These are phyloP conservation scores for Coccomyxa subellipsoidea DNA, from an alignment of 163 green algal species.

Conservation along the genomic window DNA sequence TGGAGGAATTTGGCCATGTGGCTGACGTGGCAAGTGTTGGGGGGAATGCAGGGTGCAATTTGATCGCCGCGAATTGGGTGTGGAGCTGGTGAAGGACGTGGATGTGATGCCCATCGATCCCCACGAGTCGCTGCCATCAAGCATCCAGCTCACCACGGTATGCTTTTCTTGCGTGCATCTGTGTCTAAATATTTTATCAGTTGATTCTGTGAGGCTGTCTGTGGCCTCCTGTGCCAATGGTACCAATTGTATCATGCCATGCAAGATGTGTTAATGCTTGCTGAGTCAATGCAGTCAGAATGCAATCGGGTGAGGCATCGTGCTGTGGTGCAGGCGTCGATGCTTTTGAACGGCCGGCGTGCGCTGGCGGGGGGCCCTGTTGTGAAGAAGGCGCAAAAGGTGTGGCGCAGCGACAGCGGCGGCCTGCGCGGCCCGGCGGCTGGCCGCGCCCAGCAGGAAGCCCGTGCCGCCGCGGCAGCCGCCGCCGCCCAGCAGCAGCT, in stretches of 20 bases:
- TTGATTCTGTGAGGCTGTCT: background rate
- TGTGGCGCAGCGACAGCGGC: background rate
- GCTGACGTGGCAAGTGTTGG: no score
- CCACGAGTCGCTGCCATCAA: constrained; percentile 52
- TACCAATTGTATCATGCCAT: background rate
- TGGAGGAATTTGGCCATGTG: no score
- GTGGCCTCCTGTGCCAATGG: background rate
- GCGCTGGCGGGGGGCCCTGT: constrained; percentile 8
- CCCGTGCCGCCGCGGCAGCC: constrained; percentile 24
- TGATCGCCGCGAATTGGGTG: constrained; percentile 68
- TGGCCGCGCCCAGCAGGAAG: constrained; percentile 28
- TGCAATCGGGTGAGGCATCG: no score
- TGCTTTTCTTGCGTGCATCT: no score
- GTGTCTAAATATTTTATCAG: background rate
- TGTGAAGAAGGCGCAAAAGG: background rate
- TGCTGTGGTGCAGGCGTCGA: background rate
- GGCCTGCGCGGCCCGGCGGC: constrained; percentile 24
- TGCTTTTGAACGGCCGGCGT: constrained; percentile 55
- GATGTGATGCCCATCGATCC: constrained; percentile 74
- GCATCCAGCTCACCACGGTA: background rate
- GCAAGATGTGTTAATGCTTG: background rate
- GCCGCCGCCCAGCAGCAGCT: constrained; percentile 3
- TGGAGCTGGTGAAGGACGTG: constrained; percentile 69
- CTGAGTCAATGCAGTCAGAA: background rate
- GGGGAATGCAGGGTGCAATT: constrained; percentile 66